Conservation (phyloP, 2,329 filamentous ascomycete genomes). For the Amauroascus niger region DNA sequence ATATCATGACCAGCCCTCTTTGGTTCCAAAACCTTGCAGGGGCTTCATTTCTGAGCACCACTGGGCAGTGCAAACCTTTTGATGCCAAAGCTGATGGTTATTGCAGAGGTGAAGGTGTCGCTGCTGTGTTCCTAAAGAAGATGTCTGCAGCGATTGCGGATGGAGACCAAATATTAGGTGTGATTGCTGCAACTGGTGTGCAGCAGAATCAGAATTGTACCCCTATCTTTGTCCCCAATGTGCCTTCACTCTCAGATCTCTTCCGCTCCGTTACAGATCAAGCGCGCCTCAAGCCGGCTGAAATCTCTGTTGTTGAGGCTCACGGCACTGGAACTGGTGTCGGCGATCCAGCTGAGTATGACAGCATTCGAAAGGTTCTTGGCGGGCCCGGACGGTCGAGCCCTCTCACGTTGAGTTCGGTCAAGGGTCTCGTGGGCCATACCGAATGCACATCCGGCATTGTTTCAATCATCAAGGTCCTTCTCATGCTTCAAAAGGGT, state of each 20-base stretch:
- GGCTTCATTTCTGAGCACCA: conserved; percentile 19
- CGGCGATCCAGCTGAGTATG: conserved; percentile 26
- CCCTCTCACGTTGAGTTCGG: conserved; percentile 22
- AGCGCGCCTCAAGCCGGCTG: conserved; percentile 2
- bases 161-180: conserved; percentile 34
- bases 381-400: conserved; percentile 16
- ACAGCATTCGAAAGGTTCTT: conserved; percentile 21
- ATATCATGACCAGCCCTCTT: conserved; percentile 3
- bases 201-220: conserved; percentile 36
- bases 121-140: conserved; percentile 32
- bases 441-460: conserved; percentile 28
- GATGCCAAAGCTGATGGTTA: conserved; percentile 37
- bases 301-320: conserved; percentile 22
- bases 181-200: conserved; percentile 33
- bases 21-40: conserved; percentile 18
- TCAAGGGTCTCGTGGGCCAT: conserved; percentile 31
- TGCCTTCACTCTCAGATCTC: neutral
- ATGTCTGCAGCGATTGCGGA: conserved; percentile 33
- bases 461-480: conserved; percentile 23
- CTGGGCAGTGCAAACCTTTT: conserved; percentile 22
- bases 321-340: conserved; percentile 29
- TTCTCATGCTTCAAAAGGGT: conserved; percentile 26
- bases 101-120: conserved; percentile 37
- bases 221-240: conserved; percentile 7
- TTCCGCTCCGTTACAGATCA: conserved; percentile 1